Conservation (phyloP, 352 stramenopile species). For the Phytophthora vignae region DNA sequence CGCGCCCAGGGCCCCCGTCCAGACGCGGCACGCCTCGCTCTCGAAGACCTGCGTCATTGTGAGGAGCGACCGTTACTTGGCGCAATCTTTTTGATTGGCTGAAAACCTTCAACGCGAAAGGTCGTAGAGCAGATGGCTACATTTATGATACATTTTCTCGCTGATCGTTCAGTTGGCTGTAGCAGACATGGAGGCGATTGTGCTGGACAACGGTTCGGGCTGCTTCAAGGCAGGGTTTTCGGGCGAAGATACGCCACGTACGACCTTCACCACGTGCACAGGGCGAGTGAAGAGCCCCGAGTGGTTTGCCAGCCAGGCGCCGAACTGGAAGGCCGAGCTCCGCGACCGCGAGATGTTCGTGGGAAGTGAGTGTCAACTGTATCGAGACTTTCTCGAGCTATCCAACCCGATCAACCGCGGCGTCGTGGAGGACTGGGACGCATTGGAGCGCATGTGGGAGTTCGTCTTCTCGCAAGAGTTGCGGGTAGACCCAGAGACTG, state of each 20-base stretch:
- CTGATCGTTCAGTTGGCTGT: slow-evolving; percentile 2
- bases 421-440: slow-evolving; percentile 85
- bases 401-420: slow-evolving; percentile 82
- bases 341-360: slow-evolving; percentile 83
- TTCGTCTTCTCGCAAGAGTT: slow-evolving; percentile 86
- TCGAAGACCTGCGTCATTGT: slow-evolving; percentile 36
- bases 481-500: slow-evolving; percentile 77
- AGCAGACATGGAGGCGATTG: slow-evolving; percentile 68
- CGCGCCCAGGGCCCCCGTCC: slow-evolving; percentile 42
- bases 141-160: slow-evolving; percentile 29
- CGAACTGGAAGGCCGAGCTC: slow-evolving; percentile 66
- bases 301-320: slow-evolving; percentile 73
- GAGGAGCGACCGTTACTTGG: slow-evolving; percentile 8
- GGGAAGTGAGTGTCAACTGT: slow-evolving; percentile 65
- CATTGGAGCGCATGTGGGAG: slow-evolving; percentile 88
- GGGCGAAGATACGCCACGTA: slow-evolving; percentile 83
- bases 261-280: slow-evolving; percentile 73
- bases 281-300: slow-evolving; percentile 85
- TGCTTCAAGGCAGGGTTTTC: slow-evolving; percentile 85
- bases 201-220: slow-evolving; percentile 90
- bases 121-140: slow-evolving; percentile 38
- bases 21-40: slow-evolving; percentile 51
- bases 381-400: slow-evolving; percentile 73
- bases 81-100: slow-evolving; percentile 24
- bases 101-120: slow-evolving; percentile 37